Conservation (phyloP, 257 asterid genomes). For the Lithospermum erythrorhizon region DNA sequence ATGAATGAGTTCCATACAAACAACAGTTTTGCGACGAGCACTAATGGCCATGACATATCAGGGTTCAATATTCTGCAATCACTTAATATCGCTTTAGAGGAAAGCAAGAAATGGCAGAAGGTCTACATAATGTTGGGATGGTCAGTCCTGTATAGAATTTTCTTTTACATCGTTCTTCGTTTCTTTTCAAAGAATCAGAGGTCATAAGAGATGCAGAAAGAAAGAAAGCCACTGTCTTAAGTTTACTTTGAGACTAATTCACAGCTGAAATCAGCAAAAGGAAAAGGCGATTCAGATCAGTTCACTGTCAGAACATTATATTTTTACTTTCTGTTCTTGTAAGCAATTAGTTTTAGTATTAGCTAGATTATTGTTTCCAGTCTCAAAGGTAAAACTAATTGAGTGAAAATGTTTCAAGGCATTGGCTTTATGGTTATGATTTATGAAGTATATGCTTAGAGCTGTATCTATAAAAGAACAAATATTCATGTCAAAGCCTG, state of each 20-base stretch:
- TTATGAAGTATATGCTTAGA: too few relatives aligned
- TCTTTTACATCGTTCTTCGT: conserved; percentile 61
- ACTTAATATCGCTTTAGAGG: conserved; percentile 28
- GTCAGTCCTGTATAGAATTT: conserved; percentile 54
- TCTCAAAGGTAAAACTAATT: background rate
- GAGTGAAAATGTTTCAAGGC: background rate
- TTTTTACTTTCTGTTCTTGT: background rate
- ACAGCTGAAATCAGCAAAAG: background rate
- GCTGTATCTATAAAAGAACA: too few relatives aligned
- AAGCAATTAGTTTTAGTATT: background rate
- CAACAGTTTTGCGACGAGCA: conserved; percentile 24
- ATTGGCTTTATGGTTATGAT: background rate
- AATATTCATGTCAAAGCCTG: background rate
- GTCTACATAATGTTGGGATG: conserved; percentile 59
- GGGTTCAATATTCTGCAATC: conserved; percentile 42
- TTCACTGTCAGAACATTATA: background rate
- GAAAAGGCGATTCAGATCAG: background rate
- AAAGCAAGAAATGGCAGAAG: conserved; percentile 47
- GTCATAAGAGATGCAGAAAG: conserved; percentile 13
- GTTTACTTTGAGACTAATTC: background rate
- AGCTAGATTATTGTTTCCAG: conserved; percentile 3
- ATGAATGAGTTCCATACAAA: conserved; percentile 59
- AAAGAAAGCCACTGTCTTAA: background rate
- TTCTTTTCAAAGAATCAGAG: conserved; percentile 79
- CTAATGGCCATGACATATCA: conserved; percentile 13